Evolutionary conservation across 2,329 filamentous ascomycete genomes (phyloP).

Genomic region (Xylaria sp.): DNA sequence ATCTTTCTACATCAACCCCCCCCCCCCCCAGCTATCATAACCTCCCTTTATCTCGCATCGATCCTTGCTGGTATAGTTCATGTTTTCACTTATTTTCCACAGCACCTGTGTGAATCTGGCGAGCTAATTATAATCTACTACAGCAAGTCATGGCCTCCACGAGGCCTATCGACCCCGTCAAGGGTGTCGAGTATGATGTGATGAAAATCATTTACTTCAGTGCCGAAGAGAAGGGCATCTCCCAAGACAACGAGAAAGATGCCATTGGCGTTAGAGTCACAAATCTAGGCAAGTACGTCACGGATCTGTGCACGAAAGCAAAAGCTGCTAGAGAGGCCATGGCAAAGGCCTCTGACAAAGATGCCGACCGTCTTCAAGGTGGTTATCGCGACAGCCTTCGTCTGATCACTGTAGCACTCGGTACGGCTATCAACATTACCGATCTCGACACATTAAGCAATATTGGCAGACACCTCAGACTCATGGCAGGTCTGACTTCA

Average conservation of each 20-base stretch:
- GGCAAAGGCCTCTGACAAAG: slow-evolving; percentile 22
- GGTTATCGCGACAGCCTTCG: slow-evolving; percentile 43
- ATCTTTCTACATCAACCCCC: too few relatives aligned
- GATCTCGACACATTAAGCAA: slow-evolving; percentile 53
- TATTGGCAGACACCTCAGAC: slow-evolving; percentile 51
- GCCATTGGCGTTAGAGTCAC: slow-evolving; percentile 36
- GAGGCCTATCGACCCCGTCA: slow-evolving; percentile 23
- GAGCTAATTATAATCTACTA: slow-evolving; percentile 1
- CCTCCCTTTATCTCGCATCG: too few relatives aligned
- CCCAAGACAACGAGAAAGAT: slow-evolving; percentile 22
- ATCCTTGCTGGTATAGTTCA: too few relatives aligned
- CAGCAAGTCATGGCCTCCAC: slow-evolving; percentile 20
- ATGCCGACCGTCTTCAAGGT: slow-evolving; percentile 31
- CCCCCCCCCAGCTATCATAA: too few relatives aligned
- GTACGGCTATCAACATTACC: slow-evolving; percentile 50
- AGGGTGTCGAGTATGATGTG: slow-evolving; percentile 27
- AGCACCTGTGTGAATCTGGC: not conserved
- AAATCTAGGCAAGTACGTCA: slow-evolving; percentile 47
- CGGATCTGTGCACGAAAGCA: slow-evolving; percentile 13
- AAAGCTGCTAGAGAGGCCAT: slow-evolving; percentile 30
- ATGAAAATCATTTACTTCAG: slow-evolving; percentile 26
- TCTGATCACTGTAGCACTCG: slow-evolving; percentile 46
- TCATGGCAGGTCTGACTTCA: slow-evolving; percentile 51
- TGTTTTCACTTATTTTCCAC: too few relatives aligned
- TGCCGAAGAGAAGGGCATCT: slow-evolving; percentile 18